A percentile compares a stretch with the other conserved stretches of the same genome.
Evolutionary conservation across 1,284 basidiomycete genomes (phyloP).

Genomic region (Trichosporon coremiiforme): DNA sequence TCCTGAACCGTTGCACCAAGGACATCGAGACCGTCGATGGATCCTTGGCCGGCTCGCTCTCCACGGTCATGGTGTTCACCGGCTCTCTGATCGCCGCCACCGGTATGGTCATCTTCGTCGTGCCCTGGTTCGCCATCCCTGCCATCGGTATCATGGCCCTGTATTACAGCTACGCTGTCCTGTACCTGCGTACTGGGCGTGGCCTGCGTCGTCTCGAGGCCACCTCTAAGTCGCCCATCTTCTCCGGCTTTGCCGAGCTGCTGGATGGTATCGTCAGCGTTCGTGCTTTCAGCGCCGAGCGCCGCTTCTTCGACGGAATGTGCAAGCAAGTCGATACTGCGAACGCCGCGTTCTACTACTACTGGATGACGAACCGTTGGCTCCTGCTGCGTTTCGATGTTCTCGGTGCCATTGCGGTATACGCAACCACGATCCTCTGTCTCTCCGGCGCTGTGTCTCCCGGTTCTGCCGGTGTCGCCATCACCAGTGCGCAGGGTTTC

Average conservation of each 20-base stretch:
- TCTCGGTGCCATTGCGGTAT: conserved; percentile 74
- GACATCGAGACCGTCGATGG: conserved; percentile 78
- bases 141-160: conserved; percentile 64
- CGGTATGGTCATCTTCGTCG: conserved; percentile 63
- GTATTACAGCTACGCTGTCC: conserved; percentile 69
- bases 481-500: conserved; percentile 62
- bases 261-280: conserved; percentile 79
- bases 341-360: conserved; percentile 56
- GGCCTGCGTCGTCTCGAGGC: conserved; percentile 75
- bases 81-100: conserved; percentile 72
- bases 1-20: conserved; percentile 76
- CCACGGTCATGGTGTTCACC: conserved; percentile 71
- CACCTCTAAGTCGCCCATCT: conserved; percentile 53
- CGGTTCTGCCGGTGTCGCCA: conserved; percentile 81
- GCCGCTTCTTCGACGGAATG: conserved; percentile 69
- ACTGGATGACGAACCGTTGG: conserved; percentile 49
- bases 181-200: conserved; percentile 69
- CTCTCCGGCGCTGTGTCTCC: conserved; percentile 68
- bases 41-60: conserved; percentile 68
- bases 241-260: conserved; percentile 72
- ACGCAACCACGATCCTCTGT: conserved; percentile 72
- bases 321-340: conserved; percentile 71
- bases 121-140: conserved; percentile 73
- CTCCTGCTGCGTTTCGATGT: conserved; percentile 69
- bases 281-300: conserved; percentile 81